Evolutionary conservation across 2,329 filamentous ascomycete species (phyloP).

Genomic region (Davidsoniella virescens): DNA sequence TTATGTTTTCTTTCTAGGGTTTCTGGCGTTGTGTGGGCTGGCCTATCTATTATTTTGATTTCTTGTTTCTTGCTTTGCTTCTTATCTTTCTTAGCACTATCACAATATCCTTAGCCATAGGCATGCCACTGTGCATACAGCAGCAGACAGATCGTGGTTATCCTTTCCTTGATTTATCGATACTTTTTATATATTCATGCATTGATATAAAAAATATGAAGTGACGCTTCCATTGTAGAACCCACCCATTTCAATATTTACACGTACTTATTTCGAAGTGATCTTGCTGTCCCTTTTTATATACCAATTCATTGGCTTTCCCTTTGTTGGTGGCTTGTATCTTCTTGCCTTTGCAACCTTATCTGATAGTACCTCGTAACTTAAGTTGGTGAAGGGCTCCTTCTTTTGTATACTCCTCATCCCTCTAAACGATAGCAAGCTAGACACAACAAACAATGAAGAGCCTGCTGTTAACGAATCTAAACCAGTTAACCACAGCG

Average conservation of each 20-base stretch:
- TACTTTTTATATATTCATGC: not conserved
- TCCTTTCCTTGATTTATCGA: not conserved
- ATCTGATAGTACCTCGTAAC: not conserved
- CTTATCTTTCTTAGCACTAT: constrained; percentile 7
- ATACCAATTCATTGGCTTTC: constrained; percentile 10
- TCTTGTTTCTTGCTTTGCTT: constrained; percentile 13
- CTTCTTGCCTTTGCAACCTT: not conserved
- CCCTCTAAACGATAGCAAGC: constrained; percentile 3
- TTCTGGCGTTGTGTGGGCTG: constrained; percentile 9
- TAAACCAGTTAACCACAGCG: constrained; percentile 6
- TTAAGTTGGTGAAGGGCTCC: constrained; percentile 7
- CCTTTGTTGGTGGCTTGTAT: constrained; percentile 1
- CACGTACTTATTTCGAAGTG: not conserved
- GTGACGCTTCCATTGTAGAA: not conserved
- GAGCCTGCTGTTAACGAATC: constrained; percentile 11
- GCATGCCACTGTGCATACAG: too few species aligned
- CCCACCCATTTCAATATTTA: not conserved
- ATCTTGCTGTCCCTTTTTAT: constrained; percentile 3
- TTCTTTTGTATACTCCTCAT: constrained; percentile 4
- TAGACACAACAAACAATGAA: constrained; percentile 10
- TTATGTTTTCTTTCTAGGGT: constrained; percentile 8
- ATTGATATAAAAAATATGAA: constrained; percentile 5
- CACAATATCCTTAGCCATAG: constrained; percentile 11
- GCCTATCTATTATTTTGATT: constrained; percentile 14
- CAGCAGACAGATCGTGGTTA: too few species aligned